These are phyloP conservation scores for Spathaspora girioi DNA, from an alignment of 805 yeast genomes.

Conservation along the genomic window DNA sequence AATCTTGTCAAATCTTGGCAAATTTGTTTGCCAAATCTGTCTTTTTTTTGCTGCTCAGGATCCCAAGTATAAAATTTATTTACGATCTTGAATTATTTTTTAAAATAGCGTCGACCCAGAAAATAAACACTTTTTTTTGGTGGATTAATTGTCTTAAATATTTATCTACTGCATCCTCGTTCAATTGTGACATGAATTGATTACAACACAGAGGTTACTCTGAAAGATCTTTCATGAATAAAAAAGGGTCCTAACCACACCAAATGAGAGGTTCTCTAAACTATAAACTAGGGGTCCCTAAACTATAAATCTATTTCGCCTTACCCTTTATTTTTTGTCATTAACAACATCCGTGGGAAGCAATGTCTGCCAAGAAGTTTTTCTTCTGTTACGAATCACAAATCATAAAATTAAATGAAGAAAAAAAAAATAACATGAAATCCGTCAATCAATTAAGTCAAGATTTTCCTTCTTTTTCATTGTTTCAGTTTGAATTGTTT, in stretches of 20 bases:
- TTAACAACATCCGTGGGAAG: background rate
- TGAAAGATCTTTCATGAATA: too few species aligned
- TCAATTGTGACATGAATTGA: background rate
- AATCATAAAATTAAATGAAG: background rate
- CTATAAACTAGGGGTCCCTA: too few species aligned
- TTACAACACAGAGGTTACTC: too few species aligned
- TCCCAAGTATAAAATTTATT: background rate
- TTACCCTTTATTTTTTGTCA: too few species aligned
- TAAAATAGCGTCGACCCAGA: background rate
- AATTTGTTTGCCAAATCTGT: background rate
- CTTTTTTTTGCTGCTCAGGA: background rate
- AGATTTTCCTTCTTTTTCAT: background rate
- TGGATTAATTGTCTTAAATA: too few species aligned
- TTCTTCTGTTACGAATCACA: background rate
- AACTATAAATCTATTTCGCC: too few species aligned
- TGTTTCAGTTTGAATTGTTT: background rate
- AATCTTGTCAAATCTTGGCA: background rate
- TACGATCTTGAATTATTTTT: background rate
- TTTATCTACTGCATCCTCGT: too few species aligned
- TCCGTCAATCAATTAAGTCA: background rate
- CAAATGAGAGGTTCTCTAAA: too few species aligned
- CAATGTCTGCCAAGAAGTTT: slow-evolving; percentile 1
- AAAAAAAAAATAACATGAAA: slow-evolving; percentile 1
- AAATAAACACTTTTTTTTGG: too few species aligned
- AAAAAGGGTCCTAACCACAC: too few species aligned